phyloP scores from a whole-genome alignment of 2,329 filamentous ascomycete genomes.

The Biscogniauxia mediterranea region DNA sequence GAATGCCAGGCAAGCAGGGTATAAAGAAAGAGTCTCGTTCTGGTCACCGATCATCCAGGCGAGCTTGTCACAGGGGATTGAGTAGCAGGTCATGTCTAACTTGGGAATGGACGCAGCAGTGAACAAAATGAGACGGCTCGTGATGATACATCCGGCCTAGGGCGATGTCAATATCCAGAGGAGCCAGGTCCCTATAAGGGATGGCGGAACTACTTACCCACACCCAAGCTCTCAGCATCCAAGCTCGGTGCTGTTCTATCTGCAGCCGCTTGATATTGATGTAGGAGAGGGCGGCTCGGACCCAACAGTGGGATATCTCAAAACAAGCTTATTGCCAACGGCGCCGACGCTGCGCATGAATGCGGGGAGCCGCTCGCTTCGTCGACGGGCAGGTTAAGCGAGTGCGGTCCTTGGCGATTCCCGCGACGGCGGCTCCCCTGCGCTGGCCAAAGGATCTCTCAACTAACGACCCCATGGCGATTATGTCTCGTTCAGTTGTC shows the following conservation, averaged over 20 bases:
- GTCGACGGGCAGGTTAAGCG: not conserved
- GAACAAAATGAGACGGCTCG: conserved; percentile 47
- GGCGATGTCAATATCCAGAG: not conserved
- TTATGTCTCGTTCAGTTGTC: not conserved
- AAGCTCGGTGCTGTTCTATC: conserved; percentile 62
- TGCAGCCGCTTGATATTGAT: conserved; percentile 59
- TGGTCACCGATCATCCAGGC: conserved; percentile 36
- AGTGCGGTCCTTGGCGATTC: not conserved
- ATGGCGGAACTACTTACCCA: conserved; percentile 35
- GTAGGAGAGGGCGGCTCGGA: conserved; percentile 39
- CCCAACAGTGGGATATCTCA: not conserved
- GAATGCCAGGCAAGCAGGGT: conserved; percentile 45
- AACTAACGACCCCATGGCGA: too few species aligned
- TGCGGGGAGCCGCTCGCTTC: not conserved
- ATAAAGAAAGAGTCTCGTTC: conserved; percentile 33
- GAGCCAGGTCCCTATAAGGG: not conserved
- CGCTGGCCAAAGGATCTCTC: too few species aligned
- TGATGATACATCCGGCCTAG: conserved; percentile 51
- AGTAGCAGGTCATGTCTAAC: conserved; percentile 21
- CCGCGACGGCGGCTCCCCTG: not conserved
- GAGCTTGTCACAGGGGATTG: conserved; percentile 48
- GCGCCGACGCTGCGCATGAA: not conserved
- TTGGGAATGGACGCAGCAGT: conserved; percentile 28
- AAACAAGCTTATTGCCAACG: not conserved
- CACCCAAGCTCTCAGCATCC: conserved; percentile 59